phyloP scores from a whole-genome alignment of 164 flowering plant species.

The Tetracentron sinense region DNA sequence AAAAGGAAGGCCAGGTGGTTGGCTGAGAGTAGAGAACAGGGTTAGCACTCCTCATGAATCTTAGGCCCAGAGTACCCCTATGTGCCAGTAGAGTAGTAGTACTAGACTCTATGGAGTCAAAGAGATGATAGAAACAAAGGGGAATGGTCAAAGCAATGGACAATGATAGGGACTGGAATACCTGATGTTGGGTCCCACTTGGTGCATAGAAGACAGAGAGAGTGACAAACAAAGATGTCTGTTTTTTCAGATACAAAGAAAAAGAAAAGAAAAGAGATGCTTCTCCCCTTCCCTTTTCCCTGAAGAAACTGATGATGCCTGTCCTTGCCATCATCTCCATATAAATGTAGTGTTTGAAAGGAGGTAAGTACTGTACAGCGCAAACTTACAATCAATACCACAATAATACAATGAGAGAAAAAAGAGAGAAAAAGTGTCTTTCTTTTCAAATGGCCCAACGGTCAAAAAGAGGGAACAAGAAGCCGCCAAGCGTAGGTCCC shows the following conservation, averaged over 20 bases:
- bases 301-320: background rate
- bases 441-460: background rate
- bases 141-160: conserved; percentile 7
- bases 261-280: background rate
- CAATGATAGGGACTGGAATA: conserved; percentile 5
- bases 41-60: too few species aligned
- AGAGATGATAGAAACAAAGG: background rate
- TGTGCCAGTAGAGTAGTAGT: background rate
- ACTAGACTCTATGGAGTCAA: background rate
- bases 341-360: background rate
- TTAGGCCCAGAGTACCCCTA: too few species aligned
- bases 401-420: background rate
- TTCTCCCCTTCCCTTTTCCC: background rate
- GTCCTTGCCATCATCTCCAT: background rate
- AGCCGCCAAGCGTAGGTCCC: conserved; percentile 8
- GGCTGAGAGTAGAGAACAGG: too few species aligned
- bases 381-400: background rate
- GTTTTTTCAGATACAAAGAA: background rate
- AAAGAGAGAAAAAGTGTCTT: background rate
- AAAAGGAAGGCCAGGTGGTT: too few species aligned
- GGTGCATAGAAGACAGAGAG: background rate
- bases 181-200: background rate
- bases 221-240: background rate
- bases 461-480: background rate
- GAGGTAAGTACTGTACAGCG: background rate